These are phyloP conservation scores for Ophiostoma australiae DNA, from an alignment of 2,329 filamentous ascomycete species.

Conservation along the genomic window DNA sequence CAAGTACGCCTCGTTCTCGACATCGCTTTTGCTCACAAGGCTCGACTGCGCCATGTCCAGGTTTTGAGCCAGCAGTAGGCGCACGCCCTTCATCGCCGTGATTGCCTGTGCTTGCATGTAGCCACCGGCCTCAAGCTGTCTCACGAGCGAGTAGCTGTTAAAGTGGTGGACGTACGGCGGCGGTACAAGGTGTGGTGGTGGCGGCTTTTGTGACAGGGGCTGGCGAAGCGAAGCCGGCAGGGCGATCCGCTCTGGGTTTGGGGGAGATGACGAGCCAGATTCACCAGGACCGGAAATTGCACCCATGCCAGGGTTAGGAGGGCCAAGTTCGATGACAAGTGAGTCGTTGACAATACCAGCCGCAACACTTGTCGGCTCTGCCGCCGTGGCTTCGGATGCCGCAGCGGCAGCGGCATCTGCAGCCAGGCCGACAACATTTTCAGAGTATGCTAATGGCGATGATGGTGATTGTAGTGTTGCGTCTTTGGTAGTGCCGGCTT, in stretches of 20 bases:
- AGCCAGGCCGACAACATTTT: slow-evolving; percentile 11
- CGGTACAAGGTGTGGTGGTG: slow-evolving; percentile 63
- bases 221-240: slow-evolving; percentile 14
- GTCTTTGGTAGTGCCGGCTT: not conserved
- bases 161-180: slow-evolving; percentile 92
- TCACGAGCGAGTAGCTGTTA: slow-evolving; percentile 86
- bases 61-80: slow-evolving; percentile 70
- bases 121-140: slow-evolving; percentile 65
- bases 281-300: slow-evolving; percentile 12
- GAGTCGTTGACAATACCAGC: slow-evolving; percentile 1
- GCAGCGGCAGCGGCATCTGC: slow-evolving; percentile 15
- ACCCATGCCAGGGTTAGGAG: slow-evolving; percentile 24
- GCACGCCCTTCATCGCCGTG: slow-evolving; percentile 87
- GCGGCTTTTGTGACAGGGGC: slow-evolving; percentile 34
- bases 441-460: not conserved
- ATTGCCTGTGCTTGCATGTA: slow-evolving; percentile 72
- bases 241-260: slow-evolving; percentile 2
- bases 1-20: slow-evolving; percentile 92
- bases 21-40: slow-evolving; percentile 82
- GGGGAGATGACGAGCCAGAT: not conserved
- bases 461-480: not conserved
- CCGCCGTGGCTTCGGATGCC: slow-evolving; percentile 12
- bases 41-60: slow-evolving; percentile 73
- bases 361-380: slow-evolving; percentile 9
- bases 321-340: slow-evolving; percentile 27